phyloP scores from a whole-genome alignment of 306 rosid species.

The Dalbergia cultrata region DNA sequence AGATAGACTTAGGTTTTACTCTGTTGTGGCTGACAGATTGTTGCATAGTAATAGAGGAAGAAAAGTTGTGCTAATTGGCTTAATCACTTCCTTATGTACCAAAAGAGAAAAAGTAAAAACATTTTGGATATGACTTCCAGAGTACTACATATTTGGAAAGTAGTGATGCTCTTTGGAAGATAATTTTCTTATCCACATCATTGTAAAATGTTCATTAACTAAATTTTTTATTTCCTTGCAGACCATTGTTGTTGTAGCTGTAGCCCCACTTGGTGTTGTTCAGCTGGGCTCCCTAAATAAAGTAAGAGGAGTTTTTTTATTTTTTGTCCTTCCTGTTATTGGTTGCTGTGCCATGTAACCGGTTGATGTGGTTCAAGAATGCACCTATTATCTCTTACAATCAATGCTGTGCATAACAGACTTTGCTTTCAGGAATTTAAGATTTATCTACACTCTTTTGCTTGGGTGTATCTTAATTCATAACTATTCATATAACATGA shows the following conservation, averaged over 20 bases:
- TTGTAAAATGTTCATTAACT: conserved; percentile 35
- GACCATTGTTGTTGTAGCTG: conserved; percentile 85
- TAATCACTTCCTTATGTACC: neutral
- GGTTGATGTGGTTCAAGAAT: conserved; percentile 38
- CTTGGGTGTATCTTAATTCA: neutral
- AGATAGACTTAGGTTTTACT: neutral
- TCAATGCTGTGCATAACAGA: conserved; percentile 1
- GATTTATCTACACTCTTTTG: conserved; percentile 16
- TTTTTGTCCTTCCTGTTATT: conserved; percentile 25
- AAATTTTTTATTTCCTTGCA: conserved; percentile 51
- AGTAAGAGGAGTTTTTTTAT: conserved; percentile 60
- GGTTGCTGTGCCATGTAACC: conserved; percentile 40
- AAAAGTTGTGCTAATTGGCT: neutral
- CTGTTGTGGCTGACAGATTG: neutral
- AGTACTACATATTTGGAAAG: conserved; percentile 6
- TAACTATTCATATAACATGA: conserved; percentile 13
- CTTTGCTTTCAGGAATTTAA: conserved; percentile 20
- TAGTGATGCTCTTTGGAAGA: conserved; percentile 30
- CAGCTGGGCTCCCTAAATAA: conserved; percentile 91
- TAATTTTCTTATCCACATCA: conserved; percentile 13
- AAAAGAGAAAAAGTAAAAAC: neutral
- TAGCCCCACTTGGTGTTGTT: conserved; percentile 88
- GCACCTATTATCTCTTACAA: conserved; percentile 20
- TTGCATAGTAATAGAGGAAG: neutral
- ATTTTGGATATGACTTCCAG: neutral